Conservation (phyloP, 1,284 basidiomycete species). For the Phaffia rhodozyma region DNA sequence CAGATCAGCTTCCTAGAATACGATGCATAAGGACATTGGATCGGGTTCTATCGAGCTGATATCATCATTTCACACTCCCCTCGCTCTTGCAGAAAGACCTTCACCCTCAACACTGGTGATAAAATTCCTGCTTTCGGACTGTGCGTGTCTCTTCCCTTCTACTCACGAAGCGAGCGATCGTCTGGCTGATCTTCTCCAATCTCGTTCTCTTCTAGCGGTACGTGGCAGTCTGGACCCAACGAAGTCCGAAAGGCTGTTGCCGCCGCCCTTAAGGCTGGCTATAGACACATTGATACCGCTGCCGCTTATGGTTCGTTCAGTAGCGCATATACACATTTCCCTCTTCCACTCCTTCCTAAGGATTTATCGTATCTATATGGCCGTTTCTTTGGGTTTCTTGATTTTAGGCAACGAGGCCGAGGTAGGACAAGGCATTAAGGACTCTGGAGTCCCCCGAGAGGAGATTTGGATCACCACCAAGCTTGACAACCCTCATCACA, state of each 20-base stretch:
- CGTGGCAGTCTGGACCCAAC: constrained; percentile 19
- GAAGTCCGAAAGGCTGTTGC: constrained; percentile 21
- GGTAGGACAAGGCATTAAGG: constrained; percentile 65
- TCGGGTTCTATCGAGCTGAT: too few relatives aligned
- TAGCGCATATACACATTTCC: background rate
- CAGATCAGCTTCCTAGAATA: too few relatives aligned
- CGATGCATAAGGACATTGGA: too few relatives aligned
- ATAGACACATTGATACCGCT: constrained; percentile 10
- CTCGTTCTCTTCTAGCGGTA: background rate
- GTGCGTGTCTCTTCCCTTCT: background rate
- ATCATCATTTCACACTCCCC: too few relatives aligned
- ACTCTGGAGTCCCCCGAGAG: constrained; percentile 44
- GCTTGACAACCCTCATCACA: constrained; percentile 53
- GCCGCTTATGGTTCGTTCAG: background rate
- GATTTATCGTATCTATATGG: background rate
- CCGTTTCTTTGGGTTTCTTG: constrained; percentile 12
- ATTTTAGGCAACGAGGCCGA: constrained; percentile 62
- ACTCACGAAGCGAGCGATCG: too few relatives aligned
- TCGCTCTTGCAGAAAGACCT: too few relatives aligned
- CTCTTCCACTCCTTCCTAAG: background rate
- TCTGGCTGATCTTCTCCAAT: background rate
- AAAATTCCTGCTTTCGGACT: constrained; percentile 28
- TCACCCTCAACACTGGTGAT: constrained; percentile 32
- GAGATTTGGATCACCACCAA: constrained; percentile 58
- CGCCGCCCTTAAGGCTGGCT: constrained; percentile 20